Conservation (phyloP, 148 eudicot species). For the Fagopyrum homotropicum region DNA sequence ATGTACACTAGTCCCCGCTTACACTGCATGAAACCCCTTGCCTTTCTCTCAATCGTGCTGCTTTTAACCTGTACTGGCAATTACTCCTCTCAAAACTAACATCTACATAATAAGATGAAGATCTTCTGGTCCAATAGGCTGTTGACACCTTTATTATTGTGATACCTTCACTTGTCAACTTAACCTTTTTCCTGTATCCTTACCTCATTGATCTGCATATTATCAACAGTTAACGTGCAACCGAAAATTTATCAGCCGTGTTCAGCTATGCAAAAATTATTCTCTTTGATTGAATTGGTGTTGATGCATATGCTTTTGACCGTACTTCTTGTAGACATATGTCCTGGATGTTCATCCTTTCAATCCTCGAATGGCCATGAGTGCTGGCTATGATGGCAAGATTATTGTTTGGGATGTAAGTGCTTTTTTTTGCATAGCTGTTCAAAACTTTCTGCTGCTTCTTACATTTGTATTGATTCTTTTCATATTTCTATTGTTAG, state of each 20-base stretch:
- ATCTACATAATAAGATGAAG: not conserved
- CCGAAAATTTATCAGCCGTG: not conserved
- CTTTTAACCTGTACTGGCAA: not conserved
- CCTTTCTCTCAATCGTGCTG: not conserved
- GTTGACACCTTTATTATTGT: not conserved
- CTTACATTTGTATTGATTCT: conserved; percentile 13
- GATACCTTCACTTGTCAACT: not conserved
- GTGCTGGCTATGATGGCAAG: conserved; percentile 99
- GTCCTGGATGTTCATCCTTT: conserved; percentile 98
- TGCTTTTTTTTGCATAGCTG: conserved; percentile 9
- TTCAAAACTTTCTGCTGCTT: not conserved
- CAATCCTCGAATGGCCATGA: conserved; percentile 97
- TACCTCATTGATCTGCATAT: not conserved
- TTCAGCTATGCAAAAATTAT: not conserved
- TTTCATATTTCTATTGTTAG: conserved; percentile 28
- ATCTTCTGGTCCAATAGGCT: not conserved
- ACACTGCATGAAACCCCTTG: not conserved
- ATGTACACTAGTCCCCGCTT: too few relatives aligned
- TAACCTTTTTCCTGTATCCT: not conserved
- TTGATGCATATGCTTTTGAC: not conserved
- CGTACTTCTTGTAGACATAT: conserved; percentile 50
- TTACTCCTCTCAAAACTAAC: not conserved
- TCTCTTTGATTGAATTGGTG: conserved; percentile 4
- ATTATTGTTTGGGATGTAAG: conserved; percentile 99
- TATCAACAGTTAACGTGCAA: not conserved